Percentiles rank a stretch among this genome's conserved stretches.
Evolutionary conservation across 306 rosid genomes (phyloP).

Genomic region (Sicyos baderoa): DNA sequence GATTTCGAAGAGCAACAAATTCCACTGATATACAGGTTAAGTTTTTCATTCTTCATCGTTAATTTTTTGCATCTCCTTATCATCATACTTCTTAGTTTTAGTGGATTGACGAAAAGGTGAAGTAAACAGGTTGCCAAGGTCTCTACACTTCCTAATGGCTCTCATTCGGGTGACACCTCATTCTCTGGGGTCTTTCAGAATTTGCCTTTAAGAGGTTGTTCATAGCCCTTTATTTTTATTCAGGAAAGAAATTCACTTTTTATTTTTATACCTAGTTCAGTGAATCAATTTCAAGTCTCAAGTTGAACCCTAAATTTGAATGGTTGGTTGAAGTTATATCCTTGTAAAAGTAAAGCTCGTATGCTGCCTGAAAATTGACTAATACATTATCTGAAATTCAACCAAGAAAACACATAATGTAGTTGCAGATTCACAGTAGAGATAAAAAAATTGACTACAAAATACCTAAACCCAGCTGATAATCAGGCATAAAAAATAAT

Average conservation of each 20-base stretch:
- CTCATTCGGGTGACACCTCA: slow-evolving; percentile 40
- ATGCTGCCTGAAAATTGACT: background rate
- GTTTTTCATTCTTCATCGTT: slow-evolving; percentile 20
- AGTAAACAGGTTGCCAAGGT: slow-evolving; percentile 53
- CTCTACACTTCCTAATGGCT: slow-evolving; percentile 45
- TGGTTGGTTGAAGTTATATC: background rate
- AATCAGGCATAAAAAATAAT: background rate
- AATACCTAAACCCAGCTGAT: background rate
- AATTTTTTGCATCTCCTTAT: slow-evolving; percentile 16
- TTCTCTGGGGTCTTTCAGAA: slow-evolving; percentile 49
- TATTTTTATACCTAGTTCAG: background rate
- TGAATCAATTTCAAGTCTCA: background rate
- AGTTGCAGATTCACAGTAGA: background rate
- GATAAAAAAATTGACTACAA: background rate
- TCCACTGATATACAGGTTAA: slow-evolving; percentile 56
- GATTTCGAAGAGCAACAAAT: slow-evolving; percentile 72
- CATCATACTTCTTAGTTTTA: slow-evolving; percentile 12
- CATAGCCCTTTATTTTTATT: slow-evolving; percentile 25
- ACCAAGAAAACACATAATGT: background rate
- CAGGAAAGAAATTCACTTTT: background rate
- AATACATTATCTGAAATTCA: background rate
- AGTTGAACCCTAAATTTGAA: background rate
- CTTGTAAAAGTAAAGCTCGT: background rate
- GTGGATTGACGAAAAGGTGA: slow-evolving; percentile 20
- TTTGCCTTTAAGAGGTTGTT: slow-evolving; percentile 45